phyloP scores from a whole-genome alignment of 1,284 basidiomycete species.

The Cryptococcus sp. region DNA sequence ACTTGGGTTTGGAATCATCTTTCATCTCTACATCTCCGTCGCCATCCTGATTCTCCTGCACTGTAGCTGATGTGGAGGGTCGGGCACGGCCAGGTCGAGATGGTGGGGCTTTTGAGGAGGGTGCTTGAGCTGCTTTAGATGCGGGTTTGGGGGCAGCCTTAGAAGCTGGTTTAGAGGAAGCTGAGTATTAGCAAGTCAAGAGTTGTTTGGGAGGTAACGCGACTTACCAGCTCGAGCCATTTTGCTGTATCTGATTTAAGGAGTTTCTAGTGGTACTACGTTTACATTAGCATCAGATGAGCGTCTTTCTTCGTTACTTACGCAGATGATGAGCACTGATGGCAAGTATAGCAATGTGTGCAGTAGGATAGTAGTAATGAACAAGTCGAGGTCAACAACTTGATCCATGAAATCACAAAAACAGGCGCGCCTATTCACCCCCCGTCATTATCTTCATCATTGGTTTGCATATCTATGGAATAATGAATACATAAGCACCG shows the following conservation, averaged over 20 bases:
- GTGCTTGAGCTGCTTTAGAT: slow-evolving; percentile 10
- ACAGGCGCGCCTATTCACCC: no score
- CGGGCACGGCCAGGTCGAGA: neutral
- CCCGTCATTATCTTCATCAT: no score
- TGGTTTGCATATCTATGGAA: no score
- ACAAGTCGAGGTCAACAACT: no score
- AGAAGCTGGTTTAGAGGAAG: slow-evolving; percentile 13
- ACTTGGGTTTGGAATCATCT: slow-evolving; percentile 11
- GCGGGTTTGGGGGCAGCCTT: slow-evolving; percentile 16
- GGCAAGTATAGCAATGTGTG: no score
- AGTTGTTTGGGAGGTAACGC: neutral
- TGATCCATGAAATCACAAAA: no score
- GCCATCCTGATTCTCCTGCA: slow-evolving; percentile 6
- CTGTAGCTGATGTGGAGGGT: slow-evolving; percentile 1
- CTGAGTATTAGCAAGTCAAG: neutral
- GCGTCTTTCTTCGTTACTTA: no score
- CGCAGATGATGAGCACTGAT: no score
- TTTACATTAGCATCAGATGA: no score
- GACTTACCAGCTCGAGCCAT: neutral
- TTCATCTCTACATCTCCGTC: slow-evolving; percentile 7
- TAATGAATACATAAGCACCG: no score
- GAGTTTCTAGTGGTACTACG: no score
- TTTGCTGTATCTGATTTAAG: neutral
- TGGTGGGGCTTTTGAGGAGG: slow-evolving; percentile 4
- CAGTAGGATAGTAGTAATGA: no score